These are phyloP conservation scores for Barnettozyma vustinii DNA, from an alignment of 805 yeast genomes.

Conservation along the genomic window DNA sequence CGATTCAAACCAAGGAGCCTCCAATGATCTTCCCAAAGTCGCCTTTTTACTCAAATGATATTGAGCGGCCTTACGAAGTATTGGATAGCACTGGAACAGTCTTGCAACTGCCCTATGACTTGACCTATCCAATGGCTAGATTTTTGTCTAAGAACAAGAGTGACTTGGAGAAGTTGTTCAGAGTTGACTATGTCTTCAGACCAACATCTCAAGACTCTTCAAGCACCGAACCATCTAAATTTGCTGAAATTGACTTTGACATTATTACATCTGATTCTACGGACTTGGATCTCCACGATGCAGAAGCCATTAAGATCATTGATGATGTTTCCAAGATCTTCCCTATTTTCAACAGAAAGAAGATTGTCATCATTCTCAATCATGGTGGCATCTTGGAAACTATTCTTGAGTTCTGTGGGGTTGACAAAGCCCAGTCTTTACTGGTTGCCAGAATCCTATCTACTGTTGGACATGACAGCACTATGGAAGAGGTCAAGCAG, in stretches of 20 bases:
- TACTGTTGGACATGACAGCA: constrained; percentile 65
- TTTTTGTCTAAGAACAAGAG: constrained; percentile 61
- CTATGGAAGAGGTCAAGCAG: constrained; percentile 51
- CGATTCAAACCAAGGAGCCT: constrained; percentile 64
- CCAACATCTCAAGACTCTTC: constrained; percentile 40
- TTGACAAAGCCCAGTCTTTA: constrained; percentile 66
- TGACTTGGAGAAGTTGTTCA: constrained; percentile 52
- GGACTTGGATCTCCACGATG: constrained; percentile 62
- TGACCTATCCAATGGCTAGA: constrained; percentile 87
- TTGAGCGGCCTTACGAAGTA: constrained; percentile 58
- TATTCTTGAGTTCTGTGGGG: constrained; percentile 74
- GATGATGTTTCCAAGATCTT: constrained; percentile 64
- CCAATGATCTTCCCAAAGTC: constrained; percentile 78
- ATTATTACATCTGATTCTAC: constrained; percentile 44
- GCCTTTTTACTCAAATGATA: constrained; percentile 59
- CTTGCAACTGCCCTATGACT: constrained; percentile 82
- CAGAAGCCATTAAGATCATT: constrained; percentile 79
- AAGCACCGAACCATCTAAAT: constrained; percentile 71
- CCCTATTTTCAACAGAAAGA: constrained; percentile 59
- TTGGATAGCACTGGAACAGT: constrained; percentile 85
- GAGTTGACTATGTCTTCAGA: constrained; percentile 80
- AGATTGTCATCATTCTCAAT: constrained; percentile 59
- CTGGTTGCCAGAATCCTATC: constrained; percentile 70
- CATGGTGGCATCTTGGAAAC: constrained; percentile 78
- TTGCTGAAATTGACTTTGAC: constrained; percentile 84